Evolutionary conservation across 2,329 filamentous ascomycete genomes (phyloP).

Genomic region (Thelonectria discophora): DNA sequence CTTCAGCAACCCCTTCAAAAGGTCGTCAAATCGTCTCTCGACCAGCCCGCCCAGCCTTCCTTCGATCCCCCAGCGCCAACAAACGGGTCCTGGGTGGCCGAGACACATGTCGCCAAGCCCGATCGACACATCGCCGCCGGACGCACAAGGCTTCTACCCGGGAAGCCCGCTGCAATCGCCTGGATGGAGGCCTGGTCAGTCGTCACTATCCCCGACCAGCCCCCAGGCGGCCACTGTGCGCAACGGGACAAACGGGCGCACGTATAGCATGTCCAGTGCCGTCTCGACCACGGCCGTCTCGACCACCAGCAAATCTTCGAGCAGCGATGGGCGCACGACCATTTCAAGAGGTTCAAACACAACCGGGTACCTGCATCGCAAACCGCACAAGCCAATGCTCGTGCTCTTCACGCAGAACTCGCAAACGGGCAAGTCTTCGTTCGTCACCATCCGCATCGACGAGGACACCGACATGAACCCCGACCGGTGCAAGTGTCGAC

Average conservation of each 20-base stretch:
- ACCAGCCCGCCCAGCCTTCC: conserved; percentile 27
- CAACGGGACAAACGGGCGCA: conserved; percentile 27
- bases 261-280: conserved; percentile 36
- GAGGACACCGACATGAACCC: conserved; percentile 46
- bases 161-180: conserved; percentile 23
- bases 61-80: conserved; percentile 34
- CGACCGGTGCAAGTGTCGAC: conserved; percentile 47
- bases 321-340: conserved; percentile 35
- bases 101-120: conserved; percentile 29
- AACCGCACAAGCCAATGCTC: conserved; percentile 47
- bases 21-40: conserved; percentile 15
- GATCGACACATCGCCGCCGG: conserved; percentile 27
- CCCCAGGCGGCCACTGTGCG: conserved; percentile 19
- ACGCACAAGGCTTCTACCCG: conserved; percentile 23
- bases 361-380: conserved; percentile 44
- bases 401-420: conserved; percentile 45
- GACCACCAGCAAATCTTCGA: conserved; percentile 40
- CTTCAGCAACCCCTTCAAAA: conserved; percentile 13
- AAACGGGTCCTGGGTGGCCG: conserved; percentile 29
- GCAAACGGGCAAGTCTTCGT: conserved; percentile 34
- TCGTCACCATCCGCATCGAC: conserved; percentile 46
- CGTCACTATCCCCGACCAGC: conserved; percentile 31
- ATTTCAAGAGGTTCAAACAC: conserved; percentile 40
- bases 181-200: conserved; percentile 29
- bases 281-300: conserved; percentile 23